A percentile compares a stretch with the other conserved stretches of the same genome.
These are phyloP conservation scores for Trichoderma orchidacearum DNA, from an alignment of 495 filamentous ascomycete genomes.

Conservation along the genomic window DNA sequence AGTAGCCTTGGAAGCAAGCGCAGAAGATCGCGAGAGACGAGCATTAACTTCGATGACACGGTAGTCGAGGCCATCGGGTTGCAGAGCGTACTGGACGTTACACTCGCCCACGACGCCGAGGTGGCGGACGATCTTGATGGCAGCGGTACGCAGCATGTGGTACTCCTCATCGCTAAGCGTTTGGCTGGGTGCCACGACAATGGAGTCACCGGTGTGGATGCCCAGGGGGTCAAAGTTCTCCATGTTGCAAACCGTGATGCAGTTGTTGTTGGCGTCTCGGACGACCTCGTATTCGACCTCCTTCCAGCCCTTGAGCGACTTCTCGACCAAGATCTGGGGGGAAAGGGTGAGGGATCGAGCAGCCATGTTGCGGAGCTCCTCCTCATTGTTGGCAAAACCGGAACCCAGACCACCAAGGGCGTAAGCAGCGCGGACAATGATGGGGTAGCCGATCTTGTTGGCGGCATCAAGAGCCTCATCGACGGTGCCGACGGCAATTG, in stretches of 20 bases:
- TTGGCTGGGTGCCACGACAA: constrained; percentile 91
- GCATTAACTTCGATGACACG: constrained; percentile 98
- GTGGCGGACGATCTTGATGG: constrained; percentile 92
- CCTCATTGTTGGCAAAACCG: constrained; percentile 88
- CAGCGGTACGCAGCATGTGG: constrained; percentile 94
- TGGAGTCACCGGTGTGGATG: constrained; percentile 93
- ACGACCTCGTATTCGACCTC: constrained; percentile 98
- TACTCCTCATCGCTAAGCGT: constrained; percentile 96
- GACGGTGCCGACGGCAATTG: constrained; percentile 77
- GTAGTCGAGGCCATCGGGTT: constrained; percentile 90
- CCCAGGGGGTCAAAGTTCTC: constrained; percentile 97
- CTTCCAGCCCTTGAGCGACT: constrained; percentile 99
- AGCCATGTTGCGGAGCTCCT: constrained; percentile 85
- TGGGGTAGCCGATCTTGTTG: constrained; percentile 79
- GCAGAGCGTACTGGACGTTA: constrained; percentile 94
- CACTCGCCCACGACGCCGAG: constrained; percentile 94
- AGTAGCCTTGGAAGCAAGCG: constrained; percentile 92
- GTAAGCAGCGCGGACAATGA: constrained; percentile 94
- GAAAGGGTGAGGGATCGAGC: constrained; percentile 89
- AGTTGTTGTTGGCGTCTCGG: constrained; percentile 86
- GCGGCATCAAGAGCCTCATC: constrained; percentile 86
- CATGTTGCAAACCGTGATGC: constrained; percentile 99
- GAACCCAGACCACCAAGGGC: constrained; percentile 91
- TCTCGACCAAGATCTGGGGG: constrained; percentile 94
- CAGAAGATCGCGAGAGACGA: constrained; percentile 90